Percentiles rank a stretch among this genome's conserved stretches.
Evolutionary conservation across 2,329 filamentous ascomycete genomes (phyloP).

Genomic region (Clarireedia paspali): DNA sequence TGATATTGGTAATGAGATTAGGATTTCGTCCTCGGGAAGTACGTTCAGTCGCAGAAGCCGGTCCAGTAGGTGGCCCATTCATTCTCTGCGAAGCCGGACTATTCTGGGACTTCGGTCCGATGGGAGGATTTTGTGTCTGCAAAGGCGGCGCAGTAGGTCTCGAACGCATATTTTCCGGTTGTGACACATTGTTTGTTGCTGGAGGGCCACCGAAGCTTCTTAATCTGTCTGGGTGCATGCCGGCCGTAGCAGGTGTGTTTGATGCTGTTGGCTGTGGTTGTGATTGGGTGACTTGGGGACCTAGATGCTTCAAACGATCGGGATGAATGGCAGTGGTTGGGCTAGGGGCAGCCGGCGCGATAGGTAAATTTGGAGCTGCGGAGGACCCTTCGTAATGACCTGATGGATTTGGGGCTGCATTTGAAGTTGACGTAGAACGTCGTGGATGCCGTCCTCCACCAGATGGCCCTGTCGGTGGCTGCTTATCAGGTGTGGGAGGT

Average conservation of each 20-base stretch:
- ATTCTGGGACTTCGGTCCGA: constrained; percentile 26
- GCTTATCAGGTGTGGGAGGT: constrained; percentile 27
- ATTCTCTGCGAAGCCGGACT: constrained; percentile 21
- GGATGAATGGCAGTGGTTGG: constrained; percentile 21
- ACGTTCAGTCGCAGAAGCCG: constrained; percentile 28
- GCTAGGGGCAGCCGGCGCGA: constrained; percentile 22
- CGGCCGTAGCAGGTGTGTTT: constrained; percentile 24
- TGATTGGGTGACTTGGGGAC: constrained; percentile 25
- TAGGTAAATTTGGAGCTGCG: constrained; percentile 18
- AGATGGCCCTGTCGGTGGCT: constrained; percentile 29
- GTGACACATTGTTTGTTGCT: constrained; percentile 22
- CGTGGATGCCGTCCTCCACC: constrained; percentile 22
- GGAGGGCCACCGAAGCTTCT: constrained; percentile 21
- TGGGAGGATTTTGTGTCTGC: constrained; percentile 22
- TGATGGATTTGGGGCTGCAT: constrained; percentile 14
- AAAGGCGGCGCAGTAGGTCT: constrained; percentile 28
- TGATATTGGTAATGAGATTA: constrained; percentile 49
- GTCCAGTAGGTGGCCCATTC: constrained; percentile 28
- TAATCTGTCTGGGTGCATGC: constrained; percentile 28
- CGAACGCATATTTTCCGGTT: constrained; percentile 28
- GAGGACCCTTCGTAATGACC: constrained; percentile 21
- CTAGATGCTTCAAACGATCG: constrained; percentile 42
- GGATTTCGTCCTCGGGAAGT: constrained; percentile 39
- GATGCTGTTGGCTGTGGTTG: constrained; percentile 30
- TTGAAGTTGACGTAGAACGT: constrained; percentile 10